A percentile compares a stretch with the other conserved stretches of the same genome.
phyloP scores from a whole-genome alignment of 352 stramenopile species.

The Pythium insidiosum region DNA sequence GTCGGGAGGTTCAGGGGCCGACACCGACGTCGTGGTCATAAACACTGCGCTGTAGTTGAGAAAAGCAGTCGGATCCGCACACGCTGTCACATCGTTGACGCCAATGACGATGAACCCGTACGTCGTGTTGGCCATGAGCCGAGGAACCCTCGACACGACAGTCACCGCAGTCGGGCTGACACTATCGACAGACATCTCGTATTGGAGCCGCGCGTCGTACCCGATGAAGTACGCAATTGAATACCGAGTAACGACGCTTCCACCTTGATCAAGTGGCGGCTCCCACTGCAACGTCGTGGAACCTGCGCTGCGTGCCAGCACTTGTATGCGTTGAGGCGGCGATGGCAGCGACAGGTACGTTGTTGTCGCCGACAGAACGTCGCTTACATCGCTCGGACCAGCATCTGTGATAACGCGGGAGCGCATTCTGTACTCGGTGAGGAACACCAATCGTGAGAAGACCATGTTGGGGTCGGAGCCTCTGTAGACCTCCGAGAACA shows the following conservation, averaged over 20 bases:
- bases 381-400: conserved; percentile 41
- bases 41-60: conserved; percentile 24
- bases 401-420: too few species aligned
- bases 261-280: conserved; percentile 44
- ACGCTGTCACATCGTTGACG: conserved; percentile 48
- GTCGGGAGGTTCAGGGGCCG: conserved; percentile 24
- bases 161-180: conserved; percentile 12
- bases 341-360: conserved; percentile 33
- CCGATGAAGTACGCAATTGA: conserved; percentile 34
- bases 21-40: conserved; percentile 19
- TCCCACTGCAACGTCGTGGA: conserved; percentile 32
- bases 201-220: conserved; percentile 22
- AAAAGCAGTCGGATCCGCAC: conserved; percentile 17
- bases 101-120: conserved; percentile 47
- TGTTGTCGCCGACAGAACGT: conserved; percentile 20
- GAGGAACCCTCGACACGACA: conserved; percentile 26
- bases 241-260: conserved; percentile 35
- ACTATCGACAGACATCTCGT: conserved; percentile 19
- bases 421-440: conserved; percentile 36
- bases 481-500: conserved; percentile 37
- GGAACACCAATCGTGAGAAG: conserved; percentile 22
- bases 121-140: conserved; percentile 31
- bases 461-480: conserved; percentile 12
- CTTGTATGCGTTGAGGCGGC: conserved; percentile 19
- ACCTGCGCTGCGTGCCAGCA: conserved; percentile 25